Evolutionary conservation across 1,284 basidiomycete species (phyloP).

Genomic region (Sphaerobolus stellatus): DNA sequence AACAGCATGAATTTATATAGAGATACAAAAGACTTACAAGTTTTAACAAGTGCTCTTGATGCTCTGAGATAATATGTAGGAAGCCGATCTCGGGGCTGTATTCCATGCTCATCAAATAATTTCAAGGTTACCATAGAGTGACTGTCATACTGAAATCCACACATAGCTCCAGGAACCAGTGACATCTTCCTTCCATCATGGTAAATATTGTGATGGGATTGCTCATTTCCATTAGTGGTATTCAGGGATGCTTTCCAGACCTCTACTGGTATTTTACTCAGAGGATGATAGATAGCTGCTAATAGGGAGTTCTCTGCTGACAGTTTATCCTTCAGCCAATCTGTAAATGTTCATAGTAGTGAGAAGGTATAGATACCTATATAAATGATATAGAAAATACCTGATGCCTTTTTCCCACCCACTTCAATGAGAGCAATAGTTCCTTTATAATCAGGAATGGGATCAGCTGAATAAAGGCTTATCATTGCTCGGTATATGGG

Average conservation of each 20-base stretch:
- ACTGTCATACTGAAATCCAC: too few species aligned
- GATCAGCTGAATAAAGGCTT: neutral
- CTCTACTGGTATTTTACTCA: conserved; percentile 1
- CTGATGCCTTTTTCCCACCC: conserved; percentile 6
- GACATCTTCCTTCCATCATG: too few species aligned
- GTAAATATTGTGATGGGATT: too few species aligned
- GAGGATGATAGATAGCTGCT: neutral
- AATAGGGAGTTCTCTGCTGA: neutral
- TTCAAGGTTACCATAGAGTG: too few species aligned
- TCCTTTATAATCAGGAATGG: conserved; percentile 1
- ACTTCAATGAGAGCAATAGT: neutral
- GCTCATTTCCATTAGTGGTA: too few species aligned
- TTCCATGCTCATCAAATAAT: too few species aligned
- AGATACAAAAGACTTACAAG: too few species aligned
- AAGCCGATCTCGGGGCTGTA: too few species aligned
- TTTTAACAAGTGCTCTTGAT: too few species aligned
- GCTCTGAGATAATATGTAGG: too few species aligned
- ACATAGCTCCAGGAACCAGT: too few species aligned
- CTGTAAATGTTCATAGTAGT: neutral
- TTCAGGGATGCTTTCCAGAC: conserved; percentile 4
- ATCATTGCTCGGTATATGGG: neutral
- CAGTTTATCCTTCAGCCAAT: conserved; percentile 3
- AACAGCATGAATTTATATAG: too few species aligned
- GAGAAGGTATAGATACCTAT: neutral
- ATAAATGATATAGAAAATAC: neutral